Conservation (phyloP, 228 moss, liverwort and hornwort species). For the Sphagnum magellanicum region DNA sequence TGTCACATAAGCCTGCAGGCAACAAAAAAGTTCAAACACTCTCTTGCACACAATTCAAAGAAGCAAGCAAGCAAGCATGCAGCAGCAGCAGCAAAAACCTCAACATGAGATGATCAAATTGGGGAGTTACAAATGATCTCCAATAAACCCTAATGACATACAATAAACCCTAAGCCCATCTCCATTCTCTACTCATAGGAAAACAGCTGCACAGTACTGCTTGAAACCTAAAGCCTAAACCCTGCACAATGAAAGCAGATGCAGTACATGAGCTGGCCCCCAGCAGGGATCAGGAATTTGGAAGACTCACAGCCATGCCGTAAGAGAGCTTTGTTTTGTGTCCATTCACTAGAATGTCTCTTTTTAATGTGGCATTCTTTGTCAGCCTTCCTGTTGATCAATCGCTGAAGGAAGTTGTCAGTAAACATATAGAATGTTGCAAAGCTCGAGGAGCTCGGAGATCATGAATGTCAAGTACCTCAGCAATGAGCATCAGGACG, state of each 20-base stretch:
- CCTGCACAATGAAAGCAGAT: not conserved
- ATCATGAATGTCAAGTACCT: not conserved
- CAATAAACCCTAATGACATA: not conserved
- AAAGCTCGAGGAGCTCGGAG: not conserved
- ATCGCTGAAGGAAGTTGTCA: not conserved
- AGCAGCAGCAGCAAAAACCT: too few species aligned
- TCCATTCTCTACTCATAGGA: not conserved
- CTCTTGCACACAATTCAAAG: not conserved
- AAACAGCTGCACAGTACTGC: not conserved
- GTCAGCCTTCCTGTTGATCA: constrained; percentile 35
- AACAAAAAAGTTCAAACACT: not conserved
- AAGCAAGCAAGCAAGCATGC: too few species aligned
- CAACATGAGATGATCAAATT: too few species aligned
- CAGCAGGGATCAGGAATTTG: too few species aligned
- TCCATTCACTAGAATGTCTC: constrained; percentile 48
- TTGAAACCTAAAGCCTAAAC: not conserved
- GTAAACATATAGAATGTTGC: not conserved
- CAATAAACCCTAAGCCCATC: not conserved
- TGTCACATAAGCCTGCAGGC: constrained; percentile 47
- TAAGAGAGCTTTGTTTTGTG: constrained; percentile 42
- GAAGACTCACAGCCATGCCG: constrained; percentile 48
- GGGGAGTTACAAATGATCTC: not conserved
- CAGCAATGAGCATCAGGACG: not conserved
- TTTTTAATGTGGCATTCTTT: constrained; percentile 35
- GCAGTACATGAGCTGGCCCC: not conserved